phyloP scores from a whole-genome alignment of 78 protist species.

The Dictyostelium firmibasis region DNA sequence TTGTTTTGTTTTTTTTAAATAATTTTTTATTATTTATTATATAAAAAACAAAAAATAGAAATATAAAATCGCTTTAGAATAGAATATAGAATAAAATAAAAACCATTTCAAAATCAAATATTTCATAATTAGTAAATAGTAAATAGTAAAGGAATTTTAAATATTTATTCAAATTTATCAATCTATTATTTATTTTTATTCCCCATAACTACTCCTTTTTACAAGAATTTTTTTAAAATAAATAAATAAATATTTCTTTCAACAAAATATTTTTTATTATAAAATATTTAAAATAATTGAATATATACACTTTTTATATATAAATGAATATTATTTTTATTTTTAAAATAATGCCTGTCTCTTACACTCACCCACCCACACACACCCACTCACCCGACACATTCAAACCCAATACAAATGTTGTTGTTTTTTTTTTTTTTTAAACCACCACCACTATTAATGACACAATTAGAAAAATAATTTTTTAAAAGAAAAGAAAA shows the following conservation, averaged over 20 bases:
- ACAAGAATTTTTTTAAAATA: not conserved
- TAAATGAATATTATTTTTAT: not conserved
- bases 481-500: too few relatives aligned
- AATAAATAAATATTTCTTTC: not conserved
- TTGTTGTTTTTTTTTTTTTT: too few relatives aligned
- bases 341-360: not conserved
- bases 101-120: not conserved
- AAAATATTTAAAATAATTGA: not conserved
- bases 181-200: too few relatives aligned
- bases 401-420: too few relatives aligned
- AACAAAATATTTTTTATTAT: too few relatives aligned
- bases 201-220: not conserved
- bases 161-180: not conserved
- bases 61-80: too few relatives aligned
- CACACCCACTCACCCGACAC: not conserved
- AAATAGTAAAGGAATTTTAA: too few relatives aligned
- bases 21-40: too few relatives aligned
- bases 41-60: too few relatives aligned
- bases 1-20: not conserved
- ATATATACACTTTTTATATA: too few relatives aligned
- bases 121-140: not conserved
- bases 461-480: too few relatives aligned
- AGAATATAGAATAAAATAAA: not conserved
- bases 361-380: not conserved
- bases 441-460: too few relatives aligned